A percentile compares a stretch with the other conserved stretches of the same genome.
phyloP scores from a whole-genome alignment of 371 early-diverging fungal genomes.

The Mucor piriformis region DNA sequence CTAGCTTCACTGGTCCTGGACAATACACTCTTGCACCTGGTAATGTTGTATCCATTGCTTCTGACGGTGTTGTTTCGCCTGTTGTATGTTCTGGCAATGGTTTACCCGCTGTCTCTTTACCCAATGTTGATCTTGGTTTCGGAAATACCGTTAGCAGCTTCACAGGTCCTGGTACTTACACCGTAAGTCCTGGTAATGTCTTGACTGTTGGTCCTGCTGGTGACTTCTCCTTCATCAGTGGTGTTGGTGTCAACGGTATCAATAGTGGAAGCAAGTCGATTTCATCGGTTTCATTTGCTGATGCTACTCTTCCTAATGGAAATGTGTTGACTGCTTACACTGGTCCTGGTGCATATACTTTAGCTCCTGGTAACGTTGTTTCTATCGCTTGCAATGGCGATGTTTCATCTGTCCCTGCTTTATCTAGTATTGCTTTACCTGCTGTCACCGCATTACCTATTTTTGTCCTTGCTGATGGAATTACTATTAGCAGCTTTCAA shows the following conservation, averaged over 20 bases:
- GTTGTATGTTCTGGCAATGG: not conserved
- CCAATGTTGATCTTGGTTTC: not conserved
- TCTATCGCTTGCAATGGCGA: not conserved
- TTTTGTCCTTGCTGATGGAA: no score
- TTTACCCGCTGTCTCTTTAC: not conserved
- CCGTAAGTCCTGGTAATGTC: not conserved
- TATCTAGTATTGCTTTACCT: not conserved
- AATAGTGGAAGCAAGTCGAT: not conserved
- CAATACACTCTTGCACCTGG: not conserved
- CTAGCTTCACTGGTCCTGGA: no score
- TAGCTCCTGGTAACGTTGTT: constrained; percentile 3
- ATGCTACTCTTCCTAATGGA: not conserved
- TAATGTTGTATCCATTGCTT: constrained; percentile 3
- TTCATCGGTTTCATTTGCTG: not conserved
- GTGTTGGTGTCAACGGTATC: not conserved
- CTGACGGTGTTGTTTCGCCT: not conserved
- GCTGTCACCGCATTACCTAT: not conserved
- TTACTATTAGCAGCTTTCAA: no score
- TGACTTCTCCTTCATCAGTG: not conserved
- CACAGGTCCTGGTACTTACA: constrained; percentile 3
- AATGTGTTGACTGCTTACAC: not conserved
- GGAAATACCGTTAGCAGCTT: not conserved
- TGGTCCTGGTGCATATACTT: constrained; percentile 11
- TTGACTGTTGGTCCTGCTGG: not conserved
- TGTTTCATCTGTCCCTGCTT: not conserved